Conservation (phyloP, 2,329 filamentous ascomycete species). For the Epichloe bromicola region DNA sequence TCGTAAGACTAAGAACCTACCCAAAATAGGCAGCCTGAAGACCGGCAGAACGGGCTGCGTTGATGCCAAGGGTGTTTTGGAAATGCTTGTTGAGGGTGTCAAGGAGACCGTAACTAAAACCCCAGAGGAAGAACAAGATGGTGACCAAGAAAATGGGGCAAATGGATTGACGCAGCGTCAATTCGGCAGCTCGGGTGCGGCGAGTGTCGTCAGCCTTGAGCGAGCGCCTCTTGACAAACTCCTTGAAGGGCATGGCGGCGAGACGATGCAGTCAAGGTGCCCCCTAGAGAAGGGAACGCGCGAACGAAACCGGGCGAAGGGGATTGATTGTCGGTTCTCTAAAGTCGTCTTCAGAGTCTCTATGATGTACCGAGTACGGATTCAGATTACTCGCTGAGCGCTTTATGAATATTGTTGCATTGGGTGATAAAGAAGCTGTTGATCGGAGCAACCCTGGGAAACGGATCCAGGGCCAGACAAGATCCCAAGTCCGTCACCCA, state of each 20-base stretch:
- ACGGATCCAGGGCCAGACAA: neutral
- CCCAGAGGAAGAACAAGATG: constrained; percentile 33
- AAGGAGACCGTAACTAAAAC: constrained; percentile 32
- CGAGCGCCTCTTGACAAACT: constrained; percentile 31
- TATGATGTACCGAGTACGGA: neutral
- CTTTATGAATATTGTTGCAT: neutral
- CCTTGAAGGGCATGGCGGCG: constrained; percentile 25
- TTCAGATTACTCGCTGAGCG: neutral
- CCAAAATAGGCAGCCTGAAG: constrained; percentile 40
- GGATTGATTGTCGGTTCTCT: neutral
- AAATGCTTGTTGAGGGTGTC: constrained; percentile 39
- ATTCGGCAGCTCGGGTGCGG: constrained; percentile 33
- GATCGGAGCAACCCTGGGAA: neutral
- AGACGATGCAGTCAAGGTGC: neutral
- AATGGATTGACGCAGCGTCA: constrained; percentile 54
- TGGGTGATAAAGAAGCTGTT: neutral
- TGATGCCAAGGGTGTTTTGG: constrained; percentile 31
- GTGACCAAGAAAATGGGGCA: constrained; percentile 48
- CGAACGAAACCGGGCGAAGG: neutral
- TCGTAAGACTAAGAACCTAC: constrained; percentile 23
- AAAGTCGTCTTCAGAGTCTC: neutral
- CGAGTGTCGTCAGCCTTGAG: constrained; percentile 29
- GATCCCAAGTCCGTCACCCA: neutral
- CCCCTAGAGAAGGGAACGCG: neutral
- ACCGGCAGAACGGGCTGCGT: constrained; percentile 30